Conservation (phyloP, 768 basidiomycete species). For the Panellus pusillus region DNA sequence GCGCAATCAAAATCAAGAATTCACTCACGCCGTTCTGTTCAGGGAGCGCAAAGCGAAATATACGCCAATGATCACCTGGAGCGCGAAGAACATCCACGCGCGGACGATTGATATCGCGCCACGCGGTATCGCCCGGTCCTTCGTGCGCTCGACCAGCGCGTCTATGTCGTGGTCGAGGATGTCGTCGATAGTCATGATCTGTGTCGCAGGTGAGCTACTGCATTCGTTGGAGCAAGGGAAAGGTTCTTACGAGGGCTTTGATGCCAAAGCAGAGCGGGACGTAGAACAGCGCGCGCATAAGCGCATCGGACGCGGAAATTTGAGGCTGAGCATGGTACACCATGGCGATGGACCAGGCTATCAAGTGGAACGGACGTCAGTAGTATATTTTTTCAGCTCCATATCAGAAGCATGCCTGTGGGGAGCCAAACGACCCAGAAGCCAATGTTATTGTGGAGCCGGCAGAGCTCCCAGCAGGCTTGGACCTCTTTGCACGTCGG, state of each 20-base stretch:
- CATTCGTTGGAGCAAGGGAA: background rate
- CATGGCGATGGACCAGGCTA: conserved; percentile 35
- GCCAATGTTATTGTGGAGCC: conserved; percentile 33
- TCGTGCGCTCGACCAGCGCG: conserved; percentile 27
- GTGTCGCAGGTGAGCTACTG: background rate
- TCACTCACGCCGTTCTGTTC: conserved; percentile 24
- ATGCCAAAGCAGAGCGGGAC: conserved; percentile 31
- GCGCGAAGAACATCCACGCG: conserved; percentile 30
- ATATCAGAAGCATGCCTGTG: conserved; percentile 14
- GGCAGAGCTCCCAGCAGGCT: conserved; percentile 35
- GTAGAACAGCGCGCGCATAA: conserved; percentile 24
- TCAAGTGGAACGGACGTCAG: background rate
- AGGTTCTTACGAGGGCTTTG: conserved; percentile 28
- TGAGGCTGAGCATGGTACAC: conserved; percentile 27
- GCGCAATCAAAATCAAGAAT: background rate
- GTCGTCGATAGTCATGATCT: conserved; percentile 36
- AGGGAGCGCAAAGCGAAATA: conserved; percentile 22
- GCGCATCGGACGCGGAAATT: conserved; percentile 18
- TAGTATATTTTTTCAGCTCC: background rate
- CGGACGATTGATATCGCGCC: conserved; percentile 27
- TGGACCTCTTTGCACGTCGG: conserved; percentile 25
- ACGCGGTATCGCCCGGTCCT: conserved; percentile 26
- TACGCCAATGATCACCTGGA: conserved; percentile 26
- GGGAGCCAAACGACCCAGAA: conserved; percentile 32
- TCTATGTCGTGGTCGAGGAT: conserved; percentile 32